A percentile compares a stretch with the other conserved stretches of the same genome.
phyloP scores from a whole-genome alignment of 164 flowering plant species.

The Vitis amurensis region DNA sequence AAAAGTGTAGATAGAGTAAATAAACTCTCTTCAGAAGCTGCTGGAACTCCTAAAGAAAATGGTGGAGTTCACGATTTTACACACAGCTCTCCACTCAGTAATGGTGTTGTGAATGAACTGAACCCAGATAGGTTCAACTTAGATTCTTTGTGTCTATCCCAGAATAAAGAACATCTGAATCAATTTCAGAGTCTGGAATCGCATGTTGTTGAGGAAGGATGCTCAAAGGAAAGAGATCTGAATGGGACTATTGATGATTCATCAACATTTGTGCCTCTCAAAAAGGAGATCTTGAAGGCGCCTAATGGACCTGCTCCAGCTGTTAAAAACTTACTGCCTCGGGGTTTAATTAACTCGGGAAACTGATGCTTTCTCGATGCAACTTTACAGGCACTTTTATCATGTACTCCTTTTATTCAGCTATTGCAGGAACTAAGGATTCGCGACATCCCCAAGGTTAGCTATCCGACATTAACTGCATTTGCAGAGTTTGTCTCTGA shows the following conservation, averaged over 20 bases:
- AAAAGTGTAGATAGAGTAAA: constrained; percentile 12
- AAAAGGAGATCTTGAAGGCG: constrained; percentile 25
- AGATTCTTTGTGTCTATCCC: constrained; percentile 12
- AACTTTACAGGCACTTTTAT: constrained; percentile 87
- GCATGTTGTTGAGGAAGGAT: constrained; percentile 27
- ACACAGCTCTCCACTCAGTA: constrained; percentile 16
- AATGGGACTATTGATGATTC: constrained; percentile 20
- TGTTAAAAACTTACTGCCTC: constrained; percentile 47
- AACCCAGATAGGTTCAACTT: constrained; percentile 15
- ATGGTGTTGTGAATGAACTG: constrained; percentile 24
- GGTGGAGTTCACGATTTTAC: constrained; percentile 27
- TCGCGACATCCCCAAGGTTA: constrained; percentile 72
- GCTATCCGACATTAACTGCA: constrained; percentile 76
- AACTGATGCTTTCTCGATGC: constrained; percentile 96
- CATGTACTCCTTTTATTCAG: constrained; percentile 86
- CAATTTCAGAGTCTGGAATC: constrained; percentile 17
- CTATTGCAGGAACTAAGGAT: constrained; percentile 67
- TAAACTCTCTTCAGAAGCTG: constrained; percentile 11
- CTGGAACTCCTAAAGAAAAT: constrained; percentile 33
- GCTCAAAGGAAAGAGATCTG: constrained; percentile 9
- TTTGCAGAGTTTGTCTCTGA: constrained; percentile 73
- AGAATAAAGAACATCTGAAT: constrained; percentile 25
- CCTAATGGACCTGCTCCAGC: constrained; percentile 22
- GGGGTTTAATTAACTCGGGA: constrained; percentile 87
- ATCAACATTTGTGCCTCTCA: constrained; percentile 11